A percentile compares a stretch with the other conserved stretches of the same genome.
Conservation (phyloP, 768 basidiomycete species). For the Megacollybia marginata region DNA sequence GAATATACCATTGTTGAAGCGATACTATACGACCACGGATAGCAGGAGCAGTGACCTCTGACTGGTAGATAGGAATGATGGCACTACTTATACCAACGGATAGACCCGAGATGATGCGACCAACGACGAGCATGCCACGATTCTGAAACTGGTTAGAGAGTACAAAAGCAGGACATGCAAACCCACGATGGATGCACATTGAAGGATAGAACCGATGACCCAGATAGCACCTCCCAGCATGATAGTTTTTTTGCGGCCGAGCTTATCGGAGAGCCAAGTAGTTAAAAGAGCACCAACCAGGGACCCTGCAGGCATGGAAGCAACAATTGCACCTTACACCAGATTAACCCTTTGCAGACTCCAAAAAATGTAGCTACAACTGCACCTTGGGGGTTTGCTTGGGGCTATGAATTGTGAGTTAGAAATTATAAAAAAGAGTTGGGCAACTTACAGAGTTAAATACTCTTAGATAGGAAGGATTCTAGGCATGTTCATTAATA, state of each 20-base stretch:
- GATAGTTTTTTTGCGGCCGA: conserved; percentile 62
- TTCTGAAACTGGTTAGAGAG: conserved; percentile 28
- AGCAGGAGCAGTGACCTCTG: conserved; percentile 62
- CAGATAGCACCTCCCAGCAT: conserved; percentile 63
- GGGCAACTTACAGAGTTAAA: conserved; percentile 16
- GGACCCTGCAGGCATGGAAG: conserved; percentile 72
- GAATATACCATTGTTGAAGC: conserved; percentile 57
- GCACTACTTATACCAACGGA: conserved; percentile 62
- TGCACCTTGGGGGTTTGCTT: conserved; percentile 53
- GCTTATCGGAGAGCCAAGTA: conserved; percentile 51
- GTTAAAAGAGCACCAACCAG: conserved; percentile 60
- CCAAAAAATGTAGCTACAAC: too few relatives aligned
- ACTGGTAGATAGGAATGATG: conserved; percentile 69
- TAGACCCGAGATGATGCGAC: conserved; percentile 60
- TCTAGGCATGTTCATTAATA: conserved; percentile 16
- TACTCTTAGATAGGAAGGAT: conserved; percentile 26
- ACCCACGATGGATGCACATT: conserved; percentile 47
- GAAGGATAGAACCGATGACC: conserved; percentile 68
- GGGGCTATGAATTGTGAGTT: conserved; percentile 20
- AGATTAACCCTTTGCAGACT: too few relatives aligned
- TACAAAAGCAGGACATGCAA: conserved; percentile 1
- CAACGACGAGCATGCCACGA: conserved; percentile 69
- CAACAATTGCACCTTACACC: conserved; percentile 72
- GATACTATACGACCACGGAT: conserved; percentile 74
- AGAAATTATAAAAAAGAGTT: too few relatives aligned